These are phyloP conservation scores for Spergularia bocconei DNA, from an alignment of 148 eudicot species.

Conservation along the genomic window DNA sequence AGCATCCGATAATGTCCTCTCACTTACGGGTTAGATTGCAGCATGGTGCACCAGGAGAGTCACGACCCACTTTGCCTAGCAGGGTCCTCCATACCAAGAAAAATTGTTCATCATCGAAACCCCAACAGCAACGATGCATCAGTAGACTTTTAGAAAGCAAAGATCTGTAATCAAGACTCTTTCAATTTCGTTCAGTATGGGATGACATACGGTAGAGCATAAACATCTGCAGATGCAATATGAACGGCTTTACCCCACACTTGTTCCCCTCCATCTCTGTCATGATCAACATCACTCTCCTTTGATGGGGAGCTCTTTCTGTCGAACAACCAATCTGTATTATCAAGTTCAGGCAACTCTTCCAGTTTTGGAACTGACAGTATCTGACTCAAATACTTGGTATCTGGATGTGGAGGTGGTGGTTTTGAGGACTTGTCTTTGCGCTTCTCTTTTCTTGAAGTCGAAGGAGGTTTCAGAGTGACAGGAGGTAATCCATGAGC, in stretches of 20 bases:
- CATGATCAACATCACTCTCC: conserved; percentile 13
- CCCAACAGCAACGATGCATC: background rate
- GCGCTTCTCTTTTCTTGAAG: conserved; percentile 14
- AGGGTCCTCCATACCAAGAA: background rate
- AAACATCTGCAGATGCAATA: conserved; percentile 38
- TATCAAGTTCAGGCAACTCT: conserved; percentile 32
- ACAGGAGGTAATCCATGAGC: conserved; percentile 15
- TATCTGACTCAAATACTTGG: conserved; percentile 41
- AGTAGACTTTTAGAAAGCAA: background rate
- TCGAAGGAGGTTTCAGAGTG: conserved; percentile 16
- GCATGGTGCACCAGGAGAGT: background rate
- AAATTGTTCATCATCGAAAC: background rate
- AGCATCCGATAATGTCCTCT: background rate
- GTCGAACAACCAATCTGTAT: conserved; percentile 42
- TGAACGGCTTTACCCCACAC: conserved; percentile 43
- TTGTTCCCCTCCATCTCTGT: conserved; percentile 19
- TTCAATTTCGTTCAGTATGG: conserved; percentile 31
- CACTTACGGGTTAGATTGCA: background rate
- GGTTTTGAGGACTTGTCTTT: conserved; percentile 25
- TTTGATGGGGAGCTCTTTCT: conserved; percentile 8
- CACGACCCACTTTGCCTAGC: background rate
- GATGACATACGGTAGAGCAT: conserved; percentile 50
- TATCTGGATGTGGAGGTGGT: conserved; percentile 44
- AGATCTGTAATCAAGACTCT: background rate
- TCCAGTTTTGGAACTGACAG: conserved; percentile 37